Conservation (phyloP, 1,284 basidiomycete species). For the Xerocomus minutiporus region DNA sequence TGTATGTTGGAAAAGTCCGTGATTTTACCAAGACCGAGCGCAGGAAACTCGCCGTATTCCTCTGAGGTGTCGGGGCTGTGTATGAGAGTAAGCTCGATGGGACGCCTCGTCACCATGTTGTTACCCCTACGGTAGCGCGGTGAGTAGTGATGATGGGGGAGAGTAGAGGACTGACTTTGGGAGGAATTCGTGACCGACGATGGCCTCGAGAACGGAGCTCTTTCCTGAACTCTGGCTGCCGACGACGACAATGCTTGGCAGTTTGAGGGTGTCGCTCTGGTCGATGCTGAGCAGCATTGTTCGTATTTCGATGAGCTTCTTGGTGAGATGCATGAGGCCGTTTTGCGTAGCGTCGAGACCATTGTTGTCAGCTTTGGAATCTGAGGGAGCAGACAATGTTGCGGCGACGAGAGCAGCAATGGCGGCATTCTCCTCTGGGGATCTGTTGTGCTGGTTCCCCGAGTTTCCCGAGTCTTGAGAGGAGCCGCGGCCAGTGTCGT, state of each 20-base stretch:
- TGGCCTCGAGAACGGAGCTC: conserved; percentile 94
- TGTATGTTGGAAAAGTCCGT: conserved; percentile 89
- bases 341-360: conserved; percentile 50
- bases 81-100: conserved; percentile 95
- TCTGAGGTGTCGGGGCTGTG: conserved; percentile 76
- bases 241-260: conserved; percentile 97
- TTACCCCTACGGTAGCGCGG: conserved; percentile 64
- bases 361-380: conserved; percentile 38
- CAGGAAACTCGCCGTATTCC: conserved; percentile 95
- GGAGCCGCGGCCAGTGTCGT: conserved; percentile 31
- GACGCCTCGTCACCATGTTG: conserved; percentile 99
- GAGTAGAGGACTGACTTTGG: conserved; percentile 70
- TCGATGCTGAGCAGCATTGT: conserved; percentile 92
- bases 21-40: conserved; percentile 82
- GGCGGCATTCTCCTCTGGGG: conserved; percentile 55
- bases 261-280: conserved; percentile 88
- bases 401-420: conserved; percentile 72
- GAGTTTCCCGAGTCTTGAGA: conserved; percentile 28
- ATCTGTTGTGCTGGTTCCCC: conserved; percentile 29
- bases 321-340: conserved; percentile 87
- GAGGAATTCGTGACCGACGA: conserved; percentile 97
- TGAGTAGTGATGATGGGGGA: conserved; percentile 6
- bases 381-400: conserved; percentile 68
- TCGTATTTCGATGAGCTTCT: conserved; percentile 94
- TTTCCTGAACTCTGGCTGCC: conserved; percentile 98